phyloP scores from a whole-genome alignment of 371 early-diverging fungal species.

The Circinella minor region DNA sequence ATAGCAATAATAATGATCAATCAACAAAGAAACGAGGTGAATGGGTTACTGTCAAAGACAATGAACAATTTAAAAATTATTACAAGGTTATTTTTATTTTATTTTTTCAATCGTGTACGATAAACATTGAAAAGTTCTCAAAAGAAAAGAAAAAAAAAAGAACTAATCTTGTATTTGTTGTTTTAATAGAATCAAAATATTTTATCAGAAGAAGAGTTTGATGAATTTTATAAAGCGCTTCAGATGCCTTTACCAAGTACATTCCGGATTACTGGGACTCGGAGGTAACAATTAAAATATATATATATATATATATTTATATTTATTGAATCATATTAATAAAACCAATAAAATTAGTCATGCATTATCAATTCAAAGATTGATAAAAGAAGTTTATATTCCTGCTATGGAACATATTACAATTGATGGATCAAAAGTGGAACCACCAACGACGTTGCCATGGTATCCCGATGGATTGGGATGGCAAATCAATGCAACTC shows the following conservation, averaged over 20 bases:
- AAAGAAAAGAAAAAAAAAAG: neutral
- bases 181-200: constrained; percentile 66
- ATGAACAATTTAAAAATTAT: constrained; percentile 70
- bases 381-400: constrained; percentile 57
- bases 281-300: constrained; percentile 50
- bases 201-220: constrained; percentile 85
- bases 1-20: neutral
- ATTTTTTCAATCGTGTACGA: too few species aligned
- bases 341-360: constrained; percentile 23
- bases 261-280: constrained; percentile 94
- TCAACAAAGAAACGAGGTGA: neutral
- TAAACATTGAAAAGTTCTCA: too few species aligned
- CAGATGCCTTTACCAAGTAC: constrained; percentile 82
- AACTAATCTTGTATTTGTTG: neutral
- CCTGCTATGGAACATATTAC: constrained; percentile 57
- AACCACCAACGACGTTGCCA: constrained; percentile 77
- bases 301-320: too few species aligned
- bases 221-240: constrained; percentile 65
- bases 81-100: constrained; percentile 62
- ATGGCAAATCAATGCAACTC: constrained; percentile 81
- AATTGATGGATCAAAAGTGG: constrained; percentile 72
- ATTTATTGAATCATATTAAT: constrained; percentile 6
- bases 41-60: constrained; percentile 52
- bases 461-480: constrained; percentile 94
- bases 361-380: constrained; percentile 55